Evolutionary conservation across 306 rosid genomes (phyloP).

Genomic region (Astragalus glycyphyllos): DNA sequence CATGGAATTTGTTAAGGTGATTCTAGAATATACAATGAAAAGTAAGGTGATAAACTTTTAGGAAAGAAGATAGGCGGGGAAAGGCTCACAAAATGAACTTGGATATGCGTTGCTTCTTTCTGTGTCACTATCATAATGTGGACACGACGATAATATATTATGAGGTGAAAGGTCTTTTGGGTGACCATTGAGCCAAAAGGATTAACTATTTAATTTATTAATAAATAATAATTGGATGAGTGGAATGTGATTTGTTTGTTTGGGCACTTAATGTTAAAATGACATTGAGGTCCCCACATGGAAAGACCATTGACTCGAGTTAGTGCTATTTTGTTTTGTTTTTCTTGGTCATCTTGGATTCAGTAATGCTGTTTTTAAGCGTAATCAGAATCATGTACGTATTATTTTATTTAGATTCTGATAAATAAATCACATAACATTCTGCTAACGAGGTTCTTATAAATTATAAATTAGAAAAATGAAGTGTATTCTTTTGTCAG

Average conservation of each 20-base stretch:
- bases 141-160: constrained; percentile 34
- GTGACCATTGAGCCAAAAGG: constrained; percentile 34
- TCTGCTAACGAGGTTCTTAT: neutral
- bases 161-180: constrained; percentile 33
- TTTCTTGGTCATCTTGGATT: constrained; percentile 21
- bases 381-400: neutral
- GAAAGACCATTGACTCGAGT: constrained; percentile 37
- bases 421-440: neutral
- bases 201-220: constrained; percentile 8
- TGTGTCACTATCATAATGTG: constrained; percentile 45
- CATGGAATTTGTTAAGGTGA: constrained; percentile 37
- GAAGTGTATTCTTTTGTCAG: neutral
- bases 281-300: constrained; percentile 44
- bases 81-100: constrained; percentile 5
- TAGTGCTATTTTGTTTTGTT: neutral
- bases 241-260: constrained; percentile 45
- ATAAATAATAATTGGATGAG: constrained; percentile 27
- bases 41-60: constrained; percentile 31
- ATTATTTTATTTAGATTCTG: constrained; percentile 32
- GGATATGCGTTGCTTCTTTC: constrained; percentile 42
- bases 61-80: constrained; percentile 27
- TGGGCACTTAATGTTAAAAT: constrained; percentile 18
- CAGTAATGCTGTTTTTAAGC: neutral
- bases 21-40: constrained; percentile 53
- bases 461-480: neutral